Evolutionary conservation across 75 land plant species (phyloP).

Genomic region (Sequoia sempervirens): DNA sequence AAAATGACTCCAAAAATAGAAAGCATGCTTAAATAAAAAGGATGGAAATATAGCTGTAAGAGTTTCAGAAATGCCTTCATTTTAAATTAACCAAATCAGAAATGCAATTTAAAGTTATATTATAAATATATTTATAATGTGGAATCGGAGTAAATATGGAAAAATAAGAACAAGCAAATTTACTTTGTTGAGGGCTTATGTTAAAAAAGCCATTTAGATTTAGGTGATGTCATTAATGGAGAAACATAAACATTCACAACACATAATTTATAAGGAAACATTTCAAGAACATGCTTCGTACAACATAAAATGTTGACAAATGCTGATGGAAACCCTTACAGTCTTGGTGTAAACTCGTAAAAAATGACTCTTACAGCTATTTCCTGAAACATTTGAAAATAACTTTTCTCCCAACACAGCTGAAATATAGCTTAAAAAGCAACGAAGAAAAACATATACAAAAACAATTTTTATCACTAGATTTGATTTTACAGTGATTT

Average conservation of each 20-base stretch:
- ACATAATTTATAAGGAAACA: not conserved
- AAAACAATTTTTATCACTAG: not conserved
- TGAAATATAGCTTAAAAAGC: not conserved
- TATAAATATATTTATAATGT: too few species aligned
- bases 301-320: not conserved
- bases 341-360: not conserved
- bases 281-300: not conserved
- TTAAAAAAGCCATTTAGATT: not conserved
- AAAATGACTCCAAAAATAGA: not conserved
- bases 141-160: not conserved
- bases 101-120: not conserved
- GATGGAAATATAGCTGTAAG: not conserved
- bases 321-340: not conserved
- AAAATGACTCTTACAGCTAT: not conserved
- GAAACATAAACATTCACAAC: not conserved
- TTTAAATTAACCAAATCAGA: not conserved
- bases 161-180: not conserved
- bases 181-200: too few species aligned
- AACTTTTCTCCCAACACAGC: not conserved
- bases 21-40: not conserved
- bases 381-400: not conserved
- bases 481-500: not conserved
- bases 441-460: not conserved
- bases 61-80: not conserved
- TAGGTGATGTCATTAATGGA: not conserved